A percentile compares a stretch with the other conserved stretches of the same genome.
These are phyloP conservation scores for Citrus glauca DNA, from an alignment of 345 rosid species.

Conservation along the genomic window DNA sequence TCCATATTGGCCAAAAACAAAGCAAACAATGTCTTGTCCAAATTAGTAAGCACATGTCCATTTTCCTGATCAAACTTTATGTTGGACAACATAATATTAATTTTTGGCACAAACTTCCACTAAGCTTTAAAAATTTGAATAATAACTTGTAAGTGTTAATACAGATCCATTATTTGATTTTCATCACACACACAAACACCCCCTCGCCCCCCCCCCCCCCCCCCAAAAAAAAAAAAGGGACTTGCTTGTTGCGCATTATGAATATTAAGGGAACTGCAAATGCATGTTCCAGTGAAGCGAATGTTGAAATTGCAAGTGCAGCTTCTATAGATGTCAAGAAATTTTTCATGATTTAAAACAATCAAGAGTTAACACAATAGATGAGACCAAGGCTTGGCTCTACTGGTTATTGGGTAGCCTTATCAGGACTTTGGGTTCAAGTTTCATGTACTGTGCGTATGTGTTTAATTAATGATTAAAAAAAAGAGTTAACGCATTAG, in stretches of 20 bases:
- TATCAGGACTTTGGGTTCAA: too few relatives aligned
- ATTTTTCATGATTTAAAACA: neutral
- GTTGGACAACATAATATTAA: too few relatives aligned
- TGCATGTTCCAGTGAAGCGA: neutral
- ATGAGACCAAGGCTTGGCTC: too few relatives aligned
- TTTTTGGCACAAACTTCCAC: neutral
- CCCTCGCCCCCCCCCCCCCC: too few relatives aligned
- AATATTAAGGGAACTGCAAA: neutral
- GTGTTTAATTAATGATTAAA: too few relatives aligned
- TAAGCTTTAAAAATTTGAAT: neutral
- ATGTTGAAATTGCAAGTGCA: neutral
- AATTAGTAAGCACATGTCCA: neutral
- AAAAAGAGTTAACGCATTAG: neutral
- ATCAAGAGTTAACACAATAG: neutral
- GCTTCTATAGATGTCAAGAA: neutral
- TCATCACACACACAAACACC: too few relatives aligned
- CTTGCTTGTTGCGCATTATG: neutral
- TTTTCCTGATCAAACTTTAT: neutral
- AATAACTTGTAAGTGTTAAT: neutral
- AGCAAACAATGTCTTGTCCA: neutral
- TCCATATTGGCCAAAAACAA: neutral
- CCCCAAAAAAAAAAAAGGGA: neutral
- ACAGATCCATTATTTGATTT: neutral
- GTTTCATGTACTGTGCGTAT: too few relatives aligned
- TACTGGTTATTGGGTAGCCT: too few relatives aligned